Evolutionary conservation across 768 basidiomycete species (phyloP).

Genomic region (Gymnopilus dilepis): DNA sequence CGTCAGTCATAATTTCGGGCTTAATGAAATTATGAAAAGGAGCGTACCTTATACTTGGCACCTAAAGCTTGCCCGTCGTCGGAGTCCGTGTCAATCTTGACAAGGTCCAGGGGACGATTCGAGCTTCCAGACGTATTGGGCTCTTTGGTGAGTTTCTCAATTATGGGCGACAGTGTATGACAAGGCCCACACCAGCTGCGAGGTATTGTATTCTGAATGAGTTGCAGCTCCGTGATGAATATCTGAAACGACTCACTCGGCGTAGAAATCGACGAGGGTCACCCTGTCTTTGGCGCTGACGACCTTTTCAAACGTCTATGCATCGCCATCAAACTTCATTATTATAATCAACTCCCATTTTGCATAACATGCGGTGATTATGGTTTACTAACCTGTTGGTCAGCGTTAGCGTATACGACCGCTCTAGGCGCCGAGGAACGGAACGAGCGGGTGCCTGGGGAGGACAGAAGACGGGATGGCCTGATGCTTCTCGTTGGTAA

Average conservation of each 20-base stretch:
- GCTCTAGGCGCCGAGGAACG: constrained; percentile 24
- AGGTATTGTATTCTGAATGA: constrained; percentile 3
- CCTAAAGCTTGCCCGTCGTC: constrained; percentile 60
- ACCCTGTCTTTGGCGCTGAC: constrained; percentile 50
- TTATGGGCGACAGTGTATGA: constrained; percentile 70
- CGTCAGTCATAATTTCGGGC: neutral
- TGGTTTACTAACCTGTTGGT: constrained; percentile 44
- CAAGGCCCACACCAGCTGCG: constrained; percentile 83
- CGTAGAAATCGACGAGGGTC: constrained; percentile 81
- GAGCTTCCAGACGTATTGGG: constrained; percentile 48
- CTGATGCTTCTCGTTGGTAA: neutral
- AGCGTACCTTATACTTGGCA: constrained; percentile 52
- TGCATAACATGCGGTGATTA: neutral
- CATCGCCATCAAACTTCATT: constrained; percentile 9
- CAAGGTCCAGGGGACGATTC: constrained; percentile 67
- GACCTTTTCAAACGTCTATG: constrained; percentile 46
- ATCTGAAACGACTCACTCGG: constrained; percentile 57
- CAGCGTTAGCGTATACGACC: constrained; percentile 51
- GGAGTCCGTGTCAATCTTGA: constrained; percentile 68
- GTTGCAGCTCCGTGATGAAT: neutral
- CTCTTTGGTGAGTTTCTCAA: constrained; percentile 62
- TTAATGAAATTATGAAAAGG: constrained; percentile 5
- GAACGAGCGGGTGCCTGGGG: constrained; percentile 4
- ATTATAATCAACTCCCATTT: constrained; percentile 17
- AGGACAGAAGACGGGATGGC: neutral